phyloP scores from a whole-genome alignment of 352 stramenopile genomes.

The Pythium chondricola region DNA sequence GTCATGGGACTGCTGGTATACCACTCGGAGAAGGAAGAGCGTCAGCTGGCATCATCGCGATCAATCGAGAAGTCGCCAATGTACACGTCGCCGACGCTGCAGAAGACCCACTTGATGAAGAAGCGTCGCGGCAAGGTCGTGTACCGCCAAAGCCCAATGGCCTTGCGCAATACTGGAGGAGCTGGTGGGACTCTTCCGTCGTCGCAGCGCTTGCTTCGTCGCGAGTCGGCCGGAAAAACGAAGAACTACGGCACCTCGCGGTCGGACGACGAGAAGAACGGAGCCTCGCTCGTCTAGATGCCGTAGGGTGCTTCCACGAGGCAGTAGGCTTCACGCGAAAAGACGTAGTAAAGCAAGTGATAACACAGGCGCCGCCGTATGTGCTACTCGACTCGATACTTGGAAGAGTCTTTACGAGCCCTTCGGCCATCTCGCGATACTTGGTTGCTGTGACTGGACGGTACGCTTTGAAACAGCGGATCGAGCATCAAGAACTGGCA shows the following conservation, averaged over 20 bases:
- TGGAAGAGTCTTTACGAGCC: too few species aligned
- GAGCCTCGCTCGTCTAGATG: slow-evolving; percentile 13
- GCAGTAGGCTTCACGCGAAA: too few species aligned
- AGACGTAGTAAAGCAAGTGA: too few species aligned
- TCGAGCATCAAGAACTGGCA: slow-evolving; percentile 50
- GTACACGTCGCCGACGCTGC: slow-evolving; percentile 77
- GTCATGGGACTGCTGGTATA: slow-evolving; percentile 84
- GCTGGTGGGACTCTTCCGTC: slow-evolving; percentile 29
- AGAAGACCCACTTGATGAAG: slow-evolving; percentile 80
- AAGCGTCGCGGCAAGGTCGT: slow-evolving; percentile 74
- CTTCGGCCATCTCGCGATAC: too few species aligned
- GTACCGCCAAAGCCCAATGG: slow-evolving; percentile 80
- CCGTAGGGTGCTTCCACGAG: too few species aligned
- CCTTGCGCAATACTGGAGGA: slow-evolving; percentile 34
- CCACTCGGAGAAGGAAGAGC: slow-evolving; percentile 84
- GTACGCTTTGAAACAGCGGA: slow-evolving; percentile 40
- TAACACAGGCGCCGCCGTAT: too few species aligned
- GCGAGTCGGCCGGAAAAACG: slow-evolving; percentile 32
- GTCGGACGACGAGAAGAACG: slow-evolving; percentile 17
- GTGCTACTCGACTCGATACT: too few species aligned
- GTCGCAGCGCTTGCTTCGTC: slow-evolving; percentile 54
- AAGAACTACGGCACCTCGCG: slow-evolving; percentile 47
- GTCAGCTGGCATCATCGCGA: slow-evolving; percentile 34
- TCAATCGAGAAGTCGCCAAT: slow-evolving; percentile 83
- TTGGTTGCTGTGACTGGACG: too few species aligned